Evolutionary conservation across 805 yeast genomes (phyloP), one percentile per base, ranked within the genome.

Genomic region (Pachysolen tannophilus): DNA sequence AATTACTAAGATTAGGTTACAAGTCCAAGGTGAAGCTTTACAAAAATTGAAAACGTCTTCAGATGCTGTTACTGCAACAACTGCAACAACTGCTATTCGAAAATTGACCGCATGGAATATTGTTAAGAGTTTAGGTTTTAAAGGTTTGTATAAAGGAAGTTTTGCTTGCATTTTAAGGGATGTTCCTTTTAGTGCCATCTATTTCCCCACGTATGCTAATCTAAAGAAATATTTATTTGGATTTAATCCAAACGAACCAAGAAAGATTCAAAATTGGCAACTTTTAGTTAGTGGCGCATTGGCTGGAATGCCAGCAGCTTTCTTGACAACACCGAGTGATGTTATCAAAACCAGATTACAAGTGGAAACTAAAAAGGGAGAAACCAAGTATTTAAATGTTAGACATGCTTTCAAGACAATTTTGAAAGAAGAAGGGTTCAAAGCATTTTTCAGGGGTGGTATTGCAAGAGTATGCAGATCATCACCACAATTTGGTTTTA

Each of bases 271-370:
- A 30, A 75, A 94, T 20, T 79, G 90, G 82, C 95, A 90, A 59
- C 65, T 92, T 44, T 71, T 90, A 41, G 56, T 75, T 4, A 75
- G 94, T 41, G 98, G 98, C 58, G 97, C 95, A 8, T 55, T 88
- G 43, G 97, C 98, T 10, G 98, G 97, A 54, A 86, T 94, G 66
- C 98, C 98, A 8, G 94, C 97, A 20, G 97, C 97, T 8, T 90
- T 82, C 57, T 65, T 88, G 45, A 90, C 98, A 2, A 90, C 98
- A 0, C 98, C 98, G 2, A 87, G 86, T 51, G 98, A 90, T 66
- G 97, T 90, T 32, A 83, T 92, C 49, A 90, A 90, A 64, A 90
- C 98, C 3, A 78, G 97, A 59, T 65, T 90, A 44, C 98, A 90
- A 63, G 78, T 86, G 41, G 94, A 79, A 55, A 69, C 85, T 5